Conservation (phyloP, 2,329 filamentous ascomycete species). For the Leptodontidium sp. region DNA sequence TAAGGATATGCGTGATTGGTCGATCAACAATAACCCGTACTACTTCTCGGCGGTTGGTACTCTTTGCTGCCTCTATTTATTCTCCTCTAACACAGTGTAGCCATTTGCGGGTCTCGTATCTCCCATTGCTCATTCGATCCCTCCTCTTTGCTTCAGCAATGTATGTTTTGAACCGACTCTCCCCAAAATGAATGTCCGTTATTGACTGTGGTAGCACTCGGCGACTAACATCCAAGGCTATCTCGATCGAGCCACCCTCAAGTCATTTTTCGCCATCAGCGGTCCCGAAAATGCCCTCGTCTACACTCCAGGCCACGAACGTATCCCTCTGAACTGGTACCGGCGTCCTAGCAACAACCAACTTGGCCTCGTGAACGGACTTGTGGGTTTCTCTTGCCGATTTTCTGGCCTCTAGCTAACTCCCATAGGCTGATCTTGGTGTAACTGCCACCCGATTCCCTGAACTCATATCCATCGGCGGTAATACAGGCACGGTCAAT, state of each 20-base stretch:
- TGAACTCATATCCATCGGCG: conserved; percentile 50
- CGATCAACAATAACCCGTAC: conserved; percentile 53
- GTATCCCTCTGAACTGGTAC: conserved; percentile 37
- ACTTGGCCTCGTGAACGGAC: conserved; percentile 18
- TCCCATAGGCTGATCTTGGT: conserved; percentile 49
- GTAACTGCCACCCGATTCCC: conserved; percentile 49
- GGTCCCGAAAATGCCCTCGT: conserved; percentile 32
- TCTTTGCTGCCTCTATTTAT: background rate
- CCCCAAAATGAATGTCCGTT: too few relatives aligned
- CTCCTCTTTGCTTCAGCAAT: conserved; percentile 25
- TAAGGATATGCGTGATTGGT: conserved; percentile 24
- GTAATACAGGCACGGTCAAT: conserved; percentile 61
- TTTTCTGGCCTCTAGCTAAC: background rate
- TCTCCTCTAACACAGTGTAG: background rate
- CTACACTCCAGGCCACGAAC: conserved; percentile 25
- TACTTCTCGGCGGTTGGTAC: conserved; percentile 56
- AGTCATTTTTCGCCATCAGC: conserved; percentile 36
- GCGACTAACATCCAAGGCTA: conserved; percentile 28
- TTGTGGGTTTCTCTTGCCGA: background rate
- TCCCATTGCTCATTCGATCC: conserved; percentile 26
- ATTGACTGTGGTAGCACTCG: conserved; percentile 18
- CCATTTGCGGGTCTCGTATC: conserved; percentile 29
- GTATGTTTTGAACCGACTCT: background rate
- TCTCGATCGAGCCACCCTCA: conserved; percentile 46
- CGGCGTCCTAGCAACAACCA: conserved; percentile 20